These are phyloP conservation scores for Neonectria faginata DNA, from an alignment of 2,329 filamentous ascomycete species.

Conservation along the genomic window DNA sequence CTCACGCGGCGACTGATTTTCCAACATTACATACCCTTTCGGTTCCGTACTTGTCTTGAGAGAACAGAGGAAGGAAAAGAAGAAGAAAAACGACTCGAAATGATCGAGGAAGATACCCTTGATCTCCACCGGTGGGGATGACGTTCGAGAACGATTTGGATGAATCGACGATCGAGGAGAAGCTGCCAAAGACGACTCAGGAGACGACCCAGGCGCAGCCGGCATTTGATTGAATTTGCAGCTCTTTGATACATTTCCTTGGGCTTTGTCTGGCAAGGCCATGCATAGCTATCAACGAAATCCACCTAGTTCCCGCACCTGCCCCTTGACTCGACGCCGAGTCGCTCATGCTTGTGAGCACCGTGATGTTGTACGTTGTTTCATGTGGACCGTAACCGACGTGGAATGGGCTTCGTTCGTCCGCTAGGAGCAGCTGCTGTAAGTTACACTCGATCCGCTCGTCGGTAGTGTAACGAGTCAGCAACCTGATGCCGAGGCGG, in stretches of 20 bases:
- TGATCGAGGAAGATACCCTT: conserved; percentile 26
- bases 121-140: conserved; percentile 18
- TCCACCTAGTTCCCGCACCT: conserved; percentile 21
- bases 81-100: conserved; percentile 16
- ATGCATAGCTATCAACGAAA: conserved; percentile 28
- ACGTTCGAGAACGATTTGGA: conserved; percentile 20
- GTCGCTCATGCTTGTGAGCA: neutral
- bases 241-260: conserved; percentile 11
- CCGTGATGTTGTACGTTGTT: conserved; percentile 2
- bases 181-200: conserved; percentile 15
- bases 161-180: conserved; percentile 22
- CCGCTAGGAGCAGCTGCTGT: neutral
- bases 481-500: neutral
- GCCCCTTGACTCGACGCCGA: neutral
- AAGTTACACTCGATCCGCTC: neutral
- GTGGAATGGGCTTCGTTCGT: neutral
- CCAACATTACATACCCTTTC: conserved; percentile 22
- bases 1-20: conserved; percentile 17
- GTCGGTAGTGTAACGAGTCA: neutral
- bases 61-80: conserved; percentile 8
- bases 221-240: conserved; percentile 23
- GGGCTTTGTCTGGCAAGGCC: conserved; percentile 11
- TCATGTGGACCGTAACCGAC: neutral
- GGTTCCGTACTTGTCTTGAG: conserved; percentile 16
- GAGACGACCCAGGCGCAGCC: conserved; percentile 6